A percentile compares a stretch with the other conserved stretches of the same genome.
These are phyloP conservation scores for Metschnikowia shivogae DNA, from an alignment of 805 yeast genomes.

Conservation along the genomic window DNA sequence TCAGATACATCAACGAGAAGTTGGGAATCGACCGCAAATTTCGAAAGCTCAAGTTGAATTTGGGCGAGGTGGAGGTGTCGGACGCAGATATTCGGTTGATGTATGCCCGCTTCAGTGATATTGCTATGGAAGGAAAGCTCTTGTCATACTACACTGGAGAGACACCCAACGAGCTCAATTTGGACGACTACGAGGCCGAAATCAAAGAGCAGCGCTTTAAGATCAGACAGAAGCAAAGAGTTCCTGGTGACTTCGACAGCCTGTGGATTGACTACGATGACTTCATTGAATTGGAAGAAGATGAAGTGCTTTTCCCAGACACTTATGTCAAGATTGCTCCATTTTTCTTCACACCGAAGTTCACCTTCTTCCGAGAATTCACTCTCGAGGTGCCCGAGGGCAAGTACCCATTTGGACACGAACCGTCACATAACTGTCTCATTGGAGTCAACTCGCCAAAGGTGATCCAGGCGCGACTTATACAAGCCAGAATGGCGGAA, in stretches of 20 bases:
- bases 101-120: conserved; percentile 59
- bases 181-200: conserved; percentile 11
- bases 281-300: conserved; percentile 62
- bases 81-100: conserved; percentile 67
- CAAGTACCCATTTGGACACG: conserved; percentile 57
- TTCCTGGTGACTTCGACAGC: conserved; percentile 25
- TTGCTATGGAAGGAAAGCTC: conserved; percentile 31
- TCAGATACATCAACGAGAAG: conserved; percentile 36
- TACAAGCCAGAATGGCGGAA: conserved; percentile 21
- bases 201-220: conserved; percentile 3
- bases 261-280: conserved; percentile 77
- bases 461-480: conserved; percentile 46
- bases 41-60: conserved; percentile 55
- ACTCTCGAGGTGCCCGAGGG: conserved; percentile 38
- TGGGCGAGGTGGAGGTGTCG: conserved; percentile 66
- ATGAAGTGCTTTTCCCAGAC: conserved; percentile 35
- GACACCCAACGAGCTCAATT: conserved; percentile 6
- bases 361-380: conserved; percentile 57
- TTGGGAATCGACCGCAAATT: conserved; percentile 33
- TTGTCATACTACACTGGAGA: conserved; percentile 16
- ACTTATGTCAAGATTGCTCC: conserved; percentile 47
- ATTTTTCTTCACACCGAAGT: conserved; percentile 50
- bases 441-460: conserved; percentile 53
- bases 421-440: conserved; percentile 62
- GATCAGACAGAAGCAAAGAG: not conserved